Evolutionary conservation across 2,329 filamentous ascomycete species (phyloP).

Genomic region (Fusarium clavum): DNA sequence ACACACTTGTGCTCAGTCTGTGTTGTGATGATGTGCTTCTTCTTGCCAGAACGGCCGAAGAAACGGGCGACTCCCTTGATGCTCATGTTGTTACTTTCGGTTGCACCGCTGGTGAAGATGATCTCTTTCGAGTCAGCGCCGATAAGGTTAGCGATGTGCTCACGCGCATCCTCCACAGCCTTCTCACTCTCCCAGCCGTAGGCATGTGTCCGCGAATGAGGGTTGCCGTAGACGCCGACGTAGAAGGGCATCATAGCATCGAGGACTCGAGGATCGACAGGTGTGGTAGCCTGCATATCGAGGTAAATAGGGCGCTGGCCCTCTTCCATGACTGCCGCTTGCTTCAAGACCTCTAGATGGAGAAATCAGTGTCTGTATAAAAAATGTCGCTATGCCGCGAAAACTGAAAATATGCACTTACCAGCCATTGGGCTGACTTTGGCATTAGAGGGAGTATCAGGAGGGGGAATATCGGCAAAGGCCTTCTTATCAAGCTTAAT

Average conservation of each 20-base stretch:
- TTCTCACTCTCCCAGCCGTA: slow-evolving; percentile 99
- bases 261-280: slow-evolving; percentile 91
- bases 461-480: slow-evolving; percentile 69
- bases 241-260: slow-evolving; percentile 97
- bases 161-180: slow-evolving; percentile 87
- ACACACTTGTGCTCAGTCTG: slow-evolving; percentile 99
- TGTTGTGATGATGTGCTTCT: slow-evolving; percentile 97
- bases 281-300: slow-evolving; percentile 98
- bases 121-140: slow-evolving; percentile 98
- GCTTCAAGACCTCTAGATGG: slow-evolving; percentile 78
- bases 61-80: slow-evolving; percentile 98
- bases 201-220: slow-evolving; percentile 95
- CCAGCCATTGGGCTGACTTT: slow-evolving; percentile 83
- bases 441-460: slow-evolving; percentile 54
- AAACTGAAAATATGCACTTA: slow-evolving; percentile 37
- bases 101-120: slow-evolving; percentile 97
- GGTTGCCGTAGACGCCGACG: slow-evolving; percentile 94
- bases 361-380: slow-evolving; percentile 29
- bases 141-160: slow-evolving; percentile 85
- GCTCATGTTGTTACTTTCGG: slow-evolving; percentile 99
- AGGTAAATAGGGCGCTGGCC: slow-evolving; percentile 95
- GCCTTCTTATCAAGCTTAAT: slow-evolving; percentile 89
- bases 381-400: background rate
- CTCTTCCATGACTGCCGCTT: slow-evolving; percentile 92
- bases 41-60: slow-evolving; percentile 92